Percentiles rank a stretch among this genome's conserved stretches.
Conservation (phyloP, 192 early-diverging fungal species). For the Dissophora ornata region DNA sequence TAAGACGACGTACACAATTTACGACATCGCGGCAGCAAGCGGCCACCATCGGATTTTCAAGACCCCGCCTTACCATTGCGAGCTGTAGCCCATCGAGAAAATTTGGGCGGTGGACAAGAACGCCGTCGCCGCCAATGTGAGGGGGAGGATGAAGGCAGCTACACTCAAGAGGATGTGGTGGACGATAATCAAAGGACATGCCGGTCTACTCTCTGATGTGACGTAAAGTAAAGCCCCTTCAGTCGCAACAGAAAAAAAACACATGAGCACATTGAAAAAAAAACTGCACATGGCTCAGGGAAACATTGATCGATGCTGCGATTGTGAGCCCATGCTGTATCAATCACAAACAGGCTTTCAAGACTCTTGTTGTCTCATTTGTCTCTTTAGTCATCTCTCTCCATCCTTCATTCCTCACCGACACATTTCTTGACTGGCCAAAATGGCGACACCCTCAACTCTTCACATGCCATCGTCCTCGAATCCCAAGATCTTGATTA, state of each 20-base stretch:
- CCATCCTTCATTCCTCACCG: background rate
- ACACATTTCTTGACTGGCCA: too few species aligned
- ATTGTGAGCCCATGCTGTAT: too few species aligned
- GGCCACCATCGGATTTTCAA: slow-evolving; percentile 4
- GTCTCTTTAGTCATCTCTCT: background rate
- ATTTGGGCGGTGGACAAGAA: background rate
- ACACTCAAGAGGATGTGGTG: background rate
- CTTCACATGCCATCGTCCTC: background rate
- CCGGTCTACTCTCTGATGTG: too few species aligned
- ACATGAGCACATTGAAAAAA: too few species aligned
- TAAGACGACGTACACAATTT: background rate
- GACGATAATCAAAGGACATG: too few species aligned
- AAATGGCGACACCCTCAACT: too few species aligned
- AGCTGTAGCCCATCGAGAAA: background rate
- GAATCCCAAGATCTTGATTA: slow-evolving; percentile 4
- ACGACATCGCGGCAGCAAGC: background rate
- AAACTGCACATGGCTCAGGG: too few species aligned
- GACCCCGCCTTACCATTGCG: too few species aligned
- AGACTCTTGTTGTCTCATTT: background rate
- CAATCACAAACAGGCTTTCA: too few species aligned
- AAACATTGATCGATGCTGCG: too few species aligned
- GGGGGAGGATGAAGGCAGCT: background rate
- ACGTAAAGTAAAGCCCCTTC: too few species aligned
- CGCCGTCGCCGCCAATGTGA: background rate
- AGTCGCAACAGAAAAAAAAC: too few species aligned